A percentile compares a stretch with the other conserved stretches of the same genome.
Evolutionary conservation across 108 stramenopile genomes (phyloP).

Genomic region (Seminavis robusta): DNA sequence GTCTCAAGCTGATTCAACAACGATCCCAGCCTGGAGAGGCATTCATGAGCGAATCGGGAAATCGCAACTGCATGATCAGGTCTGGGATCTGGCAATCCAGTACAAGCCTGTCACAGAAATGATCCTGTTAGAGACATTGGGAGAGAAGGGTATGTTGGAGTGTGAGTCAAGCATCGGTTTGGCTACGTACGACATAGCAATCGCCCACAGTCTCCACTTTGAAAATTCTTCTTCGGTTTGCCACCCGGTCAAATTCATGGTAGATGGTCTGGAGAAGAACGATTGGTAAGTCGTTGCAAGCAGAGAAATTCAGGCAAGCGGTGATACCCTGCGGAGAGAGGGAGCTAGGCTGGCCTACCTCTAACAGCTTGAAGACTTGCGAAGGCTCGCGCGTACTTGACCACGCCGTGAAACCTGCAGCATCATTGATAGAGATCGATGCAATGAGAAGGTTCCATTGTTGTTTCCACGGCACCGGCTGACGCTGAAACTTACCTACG

Average conservation of each 20-base stretch:
- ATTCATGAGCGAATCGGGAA: constrained; percentile 13
- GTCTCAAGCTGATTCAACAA: constrained; percentile 4
- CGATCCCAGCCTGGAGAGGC: constrained; percentile 1
- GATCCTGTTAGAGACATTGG: constrained; percentile 37
- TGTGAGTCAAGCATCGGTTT: constrained; percentile 4
- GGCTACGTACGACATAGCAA: constrained; percentile 47
- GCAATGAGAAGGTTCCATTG: neutral
- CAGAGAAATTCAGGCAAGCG: too few relatives aligned
- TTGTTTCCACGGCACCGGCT: constrained; percentile 11
- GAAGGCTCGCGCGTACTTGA: constrained; percentile 2
- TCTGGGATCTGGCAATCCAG: constrained; percentile 24
- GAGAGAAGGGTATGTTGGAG: constrained; percentile 32
- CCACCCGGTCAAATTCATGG: constrained; percentile 1
- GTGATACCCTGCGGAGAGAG: too few relatives aligned
- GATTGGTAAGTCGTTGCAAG: too few relatives aligned
- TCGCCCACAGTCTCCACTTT: constrained; percentile 51
- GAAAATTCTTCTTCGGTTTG: neutral
- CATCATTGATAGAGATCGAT: too few relatives aligned
- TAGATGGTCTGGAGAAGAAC: constrained; percentile 16
- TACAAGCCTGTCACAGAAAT: constrained; percentile 16
- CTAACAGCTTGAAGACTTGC: constrained; percentile 11
- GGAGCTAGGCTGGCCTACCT: too few relatives aligned
- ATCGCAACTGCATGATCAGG: constrained; percentile 38
- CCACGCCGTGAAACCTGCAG: constrained; percentile 9
- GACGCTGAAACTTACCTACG: neutral